Conservation (phyloP, 257 asterid species). For the Solanum phureja region DNA sequence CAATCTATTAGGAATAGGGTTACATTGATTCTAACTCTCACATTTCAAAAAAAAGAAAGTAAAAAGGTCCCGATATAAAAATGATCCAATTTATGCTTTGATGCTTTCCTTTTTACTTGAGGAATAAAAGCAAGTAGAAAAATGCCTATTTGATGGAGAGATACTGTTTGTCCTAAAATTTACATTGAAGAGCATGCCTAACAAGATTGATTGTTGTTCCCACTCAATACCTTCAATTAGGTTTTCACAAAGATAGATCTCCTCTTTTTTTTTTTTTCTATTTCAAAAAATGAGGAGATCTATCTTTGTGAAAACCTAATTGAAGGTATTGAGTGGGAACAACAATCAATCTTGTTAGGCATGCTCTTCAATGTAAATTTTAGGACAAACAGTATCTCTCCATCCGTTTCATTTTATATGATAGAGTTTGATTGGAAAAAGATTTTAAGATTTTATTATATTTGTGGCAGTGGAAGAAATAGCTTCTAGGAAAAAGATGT, state of each 20-base stretch:
- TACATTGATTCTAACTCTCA: not conserved
- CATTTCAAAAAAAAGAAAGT: not conserved
- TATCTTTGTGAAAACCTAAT: not conserved
- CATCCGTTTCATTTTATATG: not conserved
- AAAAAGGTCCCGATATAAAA: not conserved
- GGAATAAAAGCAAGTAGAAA: not conserved
- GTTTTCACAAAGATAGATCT: too few relatives aligned
- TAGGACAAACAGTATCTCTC: not conserved
- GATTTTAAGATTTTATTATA: not conserved
- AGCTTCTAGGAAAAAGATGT: not conserved
- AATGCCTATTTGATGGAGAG: not conserved
- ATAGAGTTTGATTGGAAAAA: not conserved
- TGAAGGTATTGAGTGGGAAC: not conserved
- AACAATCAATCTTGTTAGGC: not conserved
- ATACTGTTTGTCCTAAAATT: too few relatives aligned
- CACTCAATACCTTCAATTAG: too few relatives aligned
- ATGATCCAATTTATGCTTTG: not conserved
- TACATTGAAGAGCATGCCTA: too few relatives aligned
- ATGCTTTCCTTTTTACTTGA: not conserved
- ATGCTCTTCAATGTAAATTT: not conserved
- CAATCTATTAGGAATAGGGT: not conserved
- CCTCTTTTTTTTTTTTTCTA: too few relatives aligned
- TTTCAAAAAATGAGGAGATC: not conserved
- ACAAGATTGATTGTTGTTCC: too few relatives aligned
- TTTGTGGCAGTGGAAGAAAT: not conserved